phyloP scores from a whole-genome alignment of 2,329 filamentous ascomycete genomes.

The Hypoxylon sp. region DNA sequence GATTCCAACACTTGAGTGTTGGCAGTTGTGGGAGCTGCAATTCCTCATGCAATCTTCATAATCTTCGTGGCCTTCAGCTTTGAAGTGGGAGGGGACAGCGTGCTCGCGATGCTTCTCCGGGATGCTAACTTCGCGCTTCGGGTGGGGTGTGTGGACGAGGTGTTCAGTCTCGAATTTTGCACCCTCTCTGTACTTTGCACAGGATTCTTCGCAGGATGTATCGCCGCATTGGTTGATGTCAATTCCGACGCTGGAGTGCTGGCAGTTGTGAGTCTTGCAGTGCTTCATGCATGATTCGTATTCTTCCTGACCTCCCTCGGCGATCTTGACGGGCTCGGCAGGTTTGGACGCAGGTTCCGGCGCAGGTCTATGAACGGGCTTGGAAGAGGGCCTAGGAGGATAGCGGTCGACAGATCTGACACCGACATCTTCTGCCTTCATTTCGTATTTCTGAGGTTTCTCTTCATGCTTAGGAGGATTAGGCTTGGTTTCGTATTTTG shows the following conservation, averaged over 20 bases:
- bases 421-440: no score
- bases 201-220: conserved; percentile 24
- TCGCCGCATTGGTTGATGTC: conserved; percentile 25
- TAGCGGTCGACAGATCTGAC: background rate
- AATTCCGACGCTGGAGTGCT: conserved; percentile 26
- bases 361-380: no score
- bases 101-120: conserved; percentile 13
- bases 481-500: background rate
- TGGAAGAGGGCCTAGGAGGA: background rate
- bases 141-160: background rate
- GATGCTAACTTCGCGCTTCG: background rate
- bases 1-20: conserved; percentile 26
- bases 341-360: background rate
- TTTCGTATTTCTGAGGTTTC: no score
- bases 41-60: conserved; percentile 30
- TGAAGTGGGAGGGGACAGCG: background rate
- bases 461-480: no score
- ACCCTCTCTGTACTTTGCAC: conserved; percentile 8
- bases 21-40: conserved; percentile 32
- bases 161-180: background rate
- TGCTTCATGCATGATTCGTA: conserved; percentile 24
- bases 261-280: conserved; percentile 31
- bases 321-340: background rate
- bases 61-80: background rate
- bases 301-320: background rate